phyloP scores from a whole-genome alignment of 2,329 filamentous ascomycete species.

The Immersiporthe knoxdaviesiana region DNA sequence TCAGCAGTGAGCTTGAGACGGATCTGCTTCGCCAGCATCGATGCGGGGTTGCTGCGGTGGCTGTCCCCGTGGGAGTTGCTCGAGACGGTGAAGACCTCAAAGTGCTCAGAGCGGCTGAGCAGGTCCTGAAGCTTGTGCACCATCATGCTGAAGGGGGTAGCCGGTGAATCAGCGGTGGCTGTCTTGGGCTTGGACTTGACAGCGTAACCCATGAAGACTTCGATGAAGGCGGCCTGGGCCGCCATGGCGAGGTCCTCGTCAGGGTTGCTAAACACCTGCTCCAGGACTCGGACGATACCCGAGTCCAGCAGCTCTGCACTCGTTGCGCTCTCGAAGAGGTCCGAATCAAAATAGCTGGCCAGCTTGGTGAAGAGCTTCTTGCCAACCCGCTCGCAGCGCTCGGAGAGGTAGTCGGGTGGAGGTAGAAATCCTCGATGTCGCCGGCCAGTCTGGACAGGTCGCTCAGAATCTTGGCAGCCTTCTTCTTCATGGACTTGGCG shows the following conservation, averaged over 20 bases:
- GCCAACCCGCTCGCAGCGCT: conserved; percentile 55
- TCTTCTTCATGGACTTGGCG: conserved; percentile 74
- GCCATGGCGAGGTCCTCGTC: conserved; percentile 63
- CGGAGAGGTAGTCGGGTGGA: conserved; percentile 51
- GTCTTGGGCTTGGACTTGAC: conserved; percentile 69
- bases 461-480: conserved; percentile 75
- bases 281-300: conserved; percentile 80
- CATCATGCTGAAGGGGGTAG: conserved; percentile 86
- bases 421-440: conserved; percentile 74
- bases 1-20: conserved; percentile 86
- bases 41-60: conserved; percentile 80
- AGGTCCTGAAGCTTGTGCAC: conserved; percentile 95
- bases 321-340: conserved; percentile 89
- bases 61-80: conserved; percentile 69
- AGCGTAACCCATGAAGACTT: conserved; percentile 84
- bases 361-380: conserved; percentile 72
- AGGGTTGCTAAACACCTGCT: conserved; percentile 78
- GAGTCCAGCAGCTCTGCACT: conserved; percentile 93
- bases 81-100: conserved; percentile 95
- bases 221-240: conserved; percentile 82
- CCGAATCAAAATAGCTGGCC: conserved; percentile 82
- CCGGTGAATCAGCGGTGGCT: conserved; percentile 67
- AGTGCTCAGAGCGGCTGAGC: conserved; percentile 94
- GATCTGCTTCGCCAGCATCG: conserved; percentile 96
- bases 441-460: conserved; percentile 72